Base-by-base conservation (phyloP, 768 basidiomycete genomes). In the Phanerochaete sordida region DNA sequence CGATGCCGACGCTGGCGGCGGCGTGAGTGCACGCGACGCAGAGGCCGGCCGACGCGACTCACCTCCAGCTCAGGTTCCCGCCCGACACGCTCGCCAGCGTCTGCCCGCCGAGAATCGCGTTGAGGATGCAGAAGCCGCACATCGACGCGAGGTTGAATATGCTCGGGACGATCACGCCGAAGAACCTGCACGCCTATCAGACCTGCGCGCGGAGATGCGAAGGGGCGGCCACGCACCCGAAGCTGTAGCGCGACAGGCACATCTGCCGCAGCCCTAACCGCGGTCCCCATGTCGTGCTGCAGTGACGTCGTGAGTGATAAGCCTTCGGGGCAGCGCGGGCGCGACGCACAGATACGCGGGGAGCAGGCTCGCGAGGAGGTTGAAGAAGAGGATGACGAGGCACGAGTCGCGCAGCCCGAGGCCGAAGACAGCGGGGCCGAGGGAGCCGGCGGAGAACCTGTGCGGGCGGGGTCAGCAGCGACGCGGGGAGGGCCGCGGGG, bases 241-340 rank as follows among this genome's bases (percentile, higher is more conserved):
- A 83, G 57, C 74, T 80, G 68, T 84, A 86, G 26, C 84, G 74
- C 2, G 91, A 86, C 46, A 84, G 81, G 24, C 91, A 84, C 90
- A 95, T 92, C 65, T 93, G 88, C 21, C 91, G 81, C 67, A 88
- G 81, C 12, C 94, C 94, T 0, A 89, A 75, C 69, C 85, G 86
- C 0, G 92, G 90, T 12, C 92, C 90, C 74, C 90, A 91, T 2
- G 86, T 84, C n/a, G 83, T 73, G 60, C 81, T 83, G 53, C 1
- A 12, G 21, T 21, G 52, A 55, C 46, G 45, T 7, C 16, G 23
- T 52, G 12, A 30, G 26, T 12, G 24, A n/a, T n/a, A n/a, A n/a
- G n/a, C n/a, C 51, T 6, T 24, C 21, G 15, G 19, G 15, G n/a
- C n/a, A 61, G 33, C 15, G 19, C 19, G 43, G 26, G 26, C 33